Evolutionary conservation across 2,329 filamentous ascomycete genomes (phyloP).

Genomic region (Aureobasidium uvarum): DNA sequence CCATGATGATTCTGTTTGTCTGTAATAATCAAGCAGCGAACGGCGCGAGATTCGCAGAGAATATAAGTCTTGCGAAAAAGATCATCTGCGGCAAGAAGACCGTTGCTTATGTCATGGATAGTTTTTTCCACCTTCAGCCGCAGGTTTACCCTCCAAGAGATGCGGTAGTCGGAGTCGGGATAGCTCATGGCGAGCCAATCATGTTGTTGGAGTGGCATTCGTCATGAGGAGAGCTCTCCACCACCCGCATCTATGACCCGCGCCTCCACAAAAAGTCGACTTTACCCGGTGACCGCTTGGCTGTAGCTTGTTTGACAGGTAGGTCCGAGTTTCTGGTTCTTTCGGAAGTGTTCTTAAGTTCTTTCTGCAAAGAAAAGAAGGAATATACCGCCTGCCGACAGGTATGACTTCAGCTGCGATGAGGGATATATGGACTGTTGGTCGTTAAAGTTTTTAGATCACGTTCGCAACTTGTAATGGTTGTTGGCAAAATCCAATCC

Average conservation of each 20-base stretch:
- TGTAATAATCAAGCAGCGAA: not conserved
- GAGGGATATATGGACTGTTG: too few relatives aligned
- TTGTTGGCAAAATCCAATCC: too few relatives aligned
- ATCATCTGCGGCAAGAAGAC: not conserved
- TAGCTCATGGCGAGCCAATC: constrained; percentile 15
- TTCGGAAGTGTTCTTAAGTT: not conserved
- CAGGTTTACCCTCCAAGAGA: not conserved
- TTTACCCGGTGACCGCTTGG: not conserved
- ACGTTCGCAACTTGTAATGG: too few relatives aligned
- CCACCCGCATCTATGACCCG: constrained; percentile 16
- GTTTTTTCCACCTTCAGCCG: constrained; percentile 2
- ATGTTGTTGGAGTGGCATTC: not conserved
- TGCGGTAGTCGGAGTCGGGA: constrained; percentile 2
- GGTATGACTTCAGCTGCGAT: too few relatives aligned
- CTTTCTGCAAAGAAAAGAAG: too few relatives aligned
- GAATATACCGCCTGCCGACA: too few relatives aligned
- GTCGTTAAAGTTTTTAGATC: too few relatives aligned
- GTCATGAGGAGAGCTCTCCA: not conserved
- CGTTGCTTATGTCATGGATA: constrained; percentile 19
- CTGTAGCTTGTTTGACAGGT: not conserved
- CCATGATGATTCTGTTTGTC: not conserved
- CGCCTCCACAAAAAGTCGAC: constrained; percentile 1
- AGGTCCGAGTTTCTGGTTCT: not conserved
- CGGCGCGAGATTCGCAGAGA: not conserved
- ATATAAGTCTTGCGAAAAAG: not conserved